Percentiles rank a stretch among this genome's conserved stretches.
These are phyloP conservation scores for Barnettozyma pratensis DNA, from an alignment of 805 yeast species.

Conservation along the genomic window DNA sequence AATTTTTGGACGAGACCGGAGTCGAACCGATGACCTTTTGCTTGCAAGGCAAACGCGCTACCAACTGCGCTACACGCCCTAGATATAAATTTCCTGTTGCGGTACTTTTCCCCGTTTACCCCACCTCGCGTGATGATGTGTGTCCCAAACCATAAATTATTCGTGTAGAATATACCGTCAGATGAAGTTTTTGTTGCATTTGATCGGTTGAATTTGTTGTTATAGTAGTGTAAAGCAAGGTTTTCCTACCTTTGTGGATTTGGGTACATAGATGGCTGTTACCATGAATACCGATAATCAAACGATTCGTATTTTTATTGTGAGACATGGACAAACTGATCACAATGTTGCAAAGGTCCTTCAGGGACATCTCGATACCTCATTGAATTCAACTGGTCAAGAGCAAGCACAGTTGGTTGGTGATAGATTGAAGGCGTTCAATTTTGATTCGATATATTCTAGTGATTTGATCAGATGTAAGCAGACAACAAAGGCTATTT, in stretches of 20 bases:
- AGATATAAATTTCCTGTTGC: neutral
- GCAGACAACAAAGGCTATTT: conserved; percentile 48
- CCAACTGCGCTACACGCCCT: conserved; percentile 62
- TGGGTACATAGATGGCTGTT: neutral
- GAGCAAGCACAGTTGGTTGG: conserved; percentile 59
- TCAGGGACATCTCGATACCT: conserved; percentile 74
- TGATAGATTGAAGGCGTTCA: conserved; percentile 27
- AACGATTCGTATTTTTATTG: conserved; percentile 48
- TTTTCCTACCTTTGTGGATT: too few species aligned
- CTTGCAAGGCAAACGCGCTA: conserved; percentile 61
- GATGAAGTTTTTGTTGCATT: neutral
- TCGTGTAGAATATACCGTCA: neutral
- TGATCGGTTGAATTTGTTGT: neutral
- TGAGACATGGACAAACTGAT: conserved; percentile 84
- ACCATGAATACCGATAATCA: conserved; percentile 10
- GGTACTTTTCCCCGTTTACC: neutral
- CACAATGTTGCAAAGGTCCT: conserved; percentile 62
- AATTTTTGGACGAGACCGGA: conserved; percentile 49
- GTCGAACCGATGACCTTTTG: conserved; percentile 58
- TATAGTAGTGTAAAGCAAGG: too few species aligned
- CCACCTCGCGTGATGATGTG: neutral
- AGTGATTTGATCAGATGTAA: conserved; percentile 50
- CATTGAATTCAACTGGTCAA: conserved; percentile 56
- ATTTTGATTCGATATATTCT: conserved; percentile 31
- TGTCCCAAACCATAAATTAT: too few species aligned